Conservation (phyloP, 2,329 filamentous ascomycete genomes). For the Hypocreales sp. region DNA sequence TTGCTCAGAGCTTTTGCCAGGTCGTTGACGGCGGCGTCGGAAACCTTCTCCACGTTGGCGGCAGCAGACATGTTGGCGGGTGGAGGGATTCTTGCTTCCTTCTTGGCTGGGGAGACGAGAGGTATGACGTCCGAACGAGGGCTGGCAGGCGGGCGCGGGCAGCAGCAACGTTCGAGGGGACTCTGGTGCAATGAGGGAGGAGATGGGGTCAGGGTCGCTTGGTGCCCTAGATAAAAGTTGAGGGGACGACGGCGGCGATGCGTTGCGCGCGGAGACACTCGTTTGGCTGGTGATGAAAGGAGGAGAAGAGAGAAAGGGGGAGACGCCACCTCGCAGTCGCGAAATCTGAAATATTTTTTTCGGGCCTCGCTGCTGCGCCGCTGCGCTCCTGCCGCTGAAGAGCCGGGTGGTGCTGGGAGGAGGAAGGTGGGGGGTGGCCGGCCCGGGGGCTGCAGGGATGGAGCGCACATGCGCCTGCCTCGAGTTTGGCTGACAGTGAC, state of each 20-base stretch:
- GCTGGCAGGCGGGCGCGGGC: no score
- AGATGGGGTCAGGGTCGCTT: constrained; percentile 61
- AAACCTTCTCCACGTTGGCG: constrained; percentile 45
- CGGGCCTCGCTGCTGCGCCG: constrained; percentile 3
- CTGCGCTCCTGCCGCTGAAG: not conserved
- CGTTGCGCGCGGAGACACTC: constrained; percentile 30
- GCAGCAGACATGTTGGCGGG: constrained; percentile 64
- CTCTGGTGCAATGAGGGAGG: constrained; percentile 55
- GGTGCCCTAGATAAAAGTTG: constrained; percentile 59
- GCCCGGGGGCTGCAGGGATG: no score
- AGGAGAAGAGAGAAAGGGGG: constrained; percentile 15
- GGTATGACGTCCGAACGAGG: constrained; percentile 24
- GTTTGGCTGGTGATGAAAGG: constrained; percentile 26
- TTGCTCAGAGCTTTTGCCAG: constrained; percentile 61
- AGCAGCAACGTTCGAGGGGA: constrained; percentile 38
- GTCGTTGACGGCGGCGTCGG: constrained; percentile 55
- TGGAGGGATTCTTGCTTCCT: no score
- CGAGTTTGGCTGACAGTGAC: no score
- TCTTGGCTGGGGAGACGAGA: constrained; percentile 30
- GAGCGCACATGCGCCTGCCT: no score
- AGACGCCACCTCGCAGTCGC: constrained; percentile 12
- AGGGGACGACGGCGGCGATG: constrained; percentile 28
- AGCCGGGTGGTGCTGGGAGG: no score
- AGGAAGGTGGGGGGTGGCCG: no score
- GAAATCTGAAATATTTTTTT: constrained; percentile 28